These are phyloP conservation scores for Populus davidiana DNA, from an alignment of 345 rosid species.

Conservation along the genomic window DNA sequence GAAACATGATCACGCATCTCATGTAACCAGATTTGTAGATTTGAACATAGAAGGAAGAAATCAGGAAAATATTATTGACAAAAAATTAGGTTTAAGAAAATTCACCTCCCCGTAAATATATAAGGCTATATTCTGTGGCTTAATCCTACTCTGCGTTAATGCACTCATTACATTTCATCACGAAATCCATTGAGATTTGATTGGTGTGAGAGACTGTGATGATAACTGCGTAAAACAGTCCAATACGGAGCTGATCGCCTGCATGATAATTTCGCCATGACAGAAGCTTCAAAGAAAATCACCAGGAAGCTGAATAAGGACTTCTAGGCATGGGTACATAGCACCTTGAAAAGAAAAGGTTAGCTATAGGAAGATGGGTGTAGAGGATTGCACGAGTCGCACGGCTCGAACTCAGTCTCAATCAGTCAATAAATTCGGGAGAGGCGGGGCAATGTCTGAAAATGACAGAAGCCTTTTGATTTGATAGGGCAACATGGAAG, in stretches of 20 bases:
- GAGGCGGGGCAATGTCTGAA: background rate
- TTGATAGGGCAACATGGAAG: constrained; percentile 5
- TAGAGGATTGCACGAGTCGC: background rate
- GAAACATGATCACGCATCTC: background rate
- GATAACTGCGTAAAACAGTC: too few relatives aligned
- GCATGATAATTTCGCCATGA: background rate
- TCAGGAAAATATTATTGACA: too few relatives aligned
- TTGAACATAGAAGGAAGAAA: too few relatives aligned
- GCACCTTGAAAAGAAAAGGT: background rate
- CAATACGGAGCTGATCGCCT: background rate
- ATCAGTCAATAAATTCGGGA: background rate
- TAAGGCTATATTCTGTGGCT: background rate
- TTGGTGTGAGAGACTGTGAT: background rate
- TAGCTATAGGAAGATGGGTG: background rate
- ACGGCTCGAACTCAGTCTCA: background rate
- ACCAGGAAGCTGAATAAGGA: background rate
- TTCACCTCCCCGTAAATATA: background rate
- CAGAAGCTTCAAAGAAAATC: background rate
- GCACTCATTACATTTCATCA: background rate
- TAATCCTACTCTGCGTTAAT: background rate
- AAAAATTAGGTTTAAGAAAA: too few relatives aligned
- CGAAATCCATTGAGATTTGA: background rate
- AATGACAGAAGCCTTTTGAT: background rate
- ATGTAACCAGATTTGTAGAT: too few relatives aligned
- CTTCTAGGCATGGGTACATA: background rate